phyloP scores from a whole-genome alignment of 2,329 filamentous ascomycete species.

The Claviceps sp. region DNA sequence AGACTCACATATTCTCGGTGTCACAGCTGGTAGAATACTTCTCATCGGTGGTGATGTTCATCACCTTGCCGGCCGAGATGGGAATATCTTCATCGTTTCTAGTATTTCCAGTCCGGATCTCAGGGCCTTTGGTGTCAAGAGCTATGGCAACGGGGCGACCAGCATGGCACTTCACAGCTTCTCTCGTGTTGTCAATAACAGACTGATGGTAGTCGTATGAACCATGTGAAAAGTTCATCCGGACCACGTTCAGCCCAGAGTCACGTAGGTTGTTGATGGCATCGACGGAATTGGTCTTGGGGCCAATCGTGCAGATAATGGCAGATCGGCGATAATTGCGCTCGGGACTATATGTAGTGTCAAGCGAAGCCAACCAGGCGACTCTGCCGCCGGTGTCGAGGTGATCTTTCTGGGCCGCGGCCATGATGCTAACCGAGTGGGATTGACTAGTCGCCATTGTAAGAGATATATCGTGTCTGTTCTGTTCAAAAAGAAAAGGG shows the following conservation, averaged over 20 bases:
- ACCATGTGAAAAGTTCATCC: constrained; percentile 93
- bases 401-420: constrained; percentile 67
- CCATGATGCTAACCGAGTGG: constrained; percentile 31
- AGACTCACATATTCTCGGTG: constrained; percentile 79
- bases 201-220: constrained; percentile 93
- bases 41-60: constrained; percentile 97
- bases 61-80: constrained; percentile 66
- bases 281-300: constrained; percentile 97
- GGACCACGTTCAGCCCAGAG: constrained; percentile 91
- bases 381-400: constrained; percentile 62
- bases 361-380: constrained; percentile 55
- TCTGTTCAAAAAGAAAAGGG: not conserved
- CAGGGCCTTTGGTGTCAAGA: constrained; percentile 57
- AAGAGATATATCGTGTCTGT: constrained; percentile 3
- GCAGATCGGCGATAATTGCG: constrained; percentile 92
- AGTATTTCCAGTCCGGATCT: constrained; percentile 50
- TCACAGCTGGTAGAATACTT: constrained; percentile 74
- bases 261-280: constrained; percentile 89
- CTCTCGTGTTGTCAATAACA: constrained; percentile 89
- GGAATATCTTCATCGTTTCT: constrained; percentile 83
- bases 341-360: constrained; percentile 77
- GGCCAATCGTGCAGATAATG: constrained; percentile 98
- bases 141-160: constrained; percentile 93
- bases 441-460: constrained; percentile 22
- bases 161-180: constrained; percentile 62